A percentile compares a stretch with the other conserved stretches of the same genome.
Evolutionary conservation across 2,329 filamentous ascomycete genomes (phyloP).

Genomic region (Apiospora marii): DNA sequence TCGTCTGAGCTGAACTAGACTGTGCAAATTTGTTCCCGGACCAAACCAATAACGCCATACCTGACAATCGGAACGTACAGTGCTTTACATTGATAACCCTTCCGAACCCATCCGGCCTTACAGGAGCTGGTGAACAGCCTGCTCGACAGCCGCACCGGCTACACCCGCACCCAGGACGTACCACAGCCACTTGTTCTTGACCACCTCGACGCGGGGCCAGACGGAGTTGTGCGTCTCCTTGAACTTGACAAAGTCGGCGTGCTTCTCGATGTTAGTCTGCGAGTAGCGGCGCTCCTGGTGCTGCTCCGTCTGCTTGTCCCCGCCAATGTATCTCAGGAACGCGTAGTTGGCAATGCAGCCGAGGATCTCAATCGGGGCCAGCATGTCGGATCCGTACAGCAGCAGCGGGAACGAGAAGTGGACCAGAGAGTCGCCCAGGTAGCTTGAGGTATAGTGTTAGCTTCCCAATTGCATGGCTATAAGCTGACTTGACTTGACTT

Average conservation of each 20-base stretch:
- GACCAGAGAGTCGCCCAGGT: slow-evolving; percentile 66
- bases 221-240: slow-evolving; percentile 64
- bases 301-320: slow-evolving; percentile 62
- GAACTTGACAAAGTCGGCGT: slow-evolving; percentile 60
- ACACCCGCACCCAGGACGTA: slow-evolving; percentile 57
- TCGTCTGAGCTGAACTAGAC: not conserved
- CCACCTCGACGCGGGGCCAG: slow-evolving; percentile 60
- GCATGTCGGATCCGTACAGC: slow-evolving; percentile 61
- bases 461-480: too few species aligned
- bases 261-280: slow-evolving; percentile 57
- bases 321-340: slow-evolving; percentile 64
- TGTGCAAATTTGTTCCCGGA: slow-evolving; percentile 14
- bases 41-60: not conserved
- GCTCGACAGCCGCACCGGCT: slow-evolving; percentile 56
- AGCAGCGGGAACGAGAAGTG: slow-evolving; percentile 67
- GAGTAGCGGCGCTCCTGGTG: slow-evolving; percentile 61
- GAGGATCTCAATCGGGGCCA: slow-evolving; percentile 61
- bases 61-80: not conserved
- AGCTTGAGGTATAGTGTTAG: slow-evolving; percentile 50
- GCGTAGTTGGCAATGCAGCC: slow-evolving; percentile 65
- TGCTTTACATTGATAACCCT: not conserved
- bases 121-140: slow-evolving; percentile 30
- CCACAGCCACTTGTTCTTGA: slow-evolving; percentile 65
- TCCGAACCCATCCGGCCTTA: not conserved
- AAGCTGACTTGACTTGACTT: slow-evolving; percentile 45